Evolutionary conservation across 1,139 yeast species (phyloP), one percentile per base, ranked within the genome.

Genomic region (Diutina ranongensis): DNA sequence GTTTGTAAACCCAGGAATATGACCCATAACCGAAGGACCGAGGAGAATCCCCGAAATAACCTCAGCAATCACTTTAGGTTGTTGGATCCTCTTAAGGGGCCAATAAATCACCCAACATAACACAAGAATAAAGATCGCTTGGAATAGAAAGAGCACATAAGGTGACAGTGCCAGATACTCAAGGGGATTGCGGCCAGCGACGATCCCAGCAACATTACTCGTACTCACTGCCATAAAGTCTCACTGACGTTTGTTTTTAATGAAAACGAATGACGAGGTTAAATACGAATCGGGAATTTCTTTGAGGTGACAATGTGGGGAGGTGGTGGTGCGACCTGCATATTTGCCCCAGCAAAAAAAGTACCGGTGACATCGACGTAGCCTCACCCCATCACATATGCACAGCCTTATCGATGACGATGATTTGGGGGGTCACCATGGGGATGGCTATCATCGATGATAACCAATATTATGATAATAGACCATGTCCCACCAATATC

Each of bases 391-490:
- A n/a, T n/a, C n/a, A n/a, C n/a, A n/a, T n/a, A n/a, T n/a, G n/a
- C n/a, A n/a, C n/a, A n/a, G n/a, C n/a, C n/a, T n/a, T n/a, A n/a
- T n/a, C n/a, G n/a, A n/a, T n/a, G n/a, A n/a, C n/a, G n/a, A 25
- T 7, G 15, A 31, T 40, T 12, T 18, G 25, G 20, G 27, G 36
- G 16, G 25, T 13, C 13, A 75, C 94, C 1, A 66, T 85, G 62
- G 97, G 97, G 45, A 83, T 89, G 88, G 83, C 87, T 61, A 87
- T 89, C 54, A 74, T 89, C n/a, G 97, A 89, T 59, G 95, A 86
- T 51, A 86, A 88, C 54, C 79, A 76, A 47, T 80, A 76, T 55
- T 64, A 70, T 44, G 62, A 67, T 20, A 64, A 71, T 5, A 59
- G 62, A 1, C 55, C 75, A 0, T 74, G 76, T 25, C 58, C 61